A percentile compares a stretch with the other conserved stretches of the same genome.
Conservation (phyloP, 164 flowering plant genomes). For the Piper longum region DNA sequence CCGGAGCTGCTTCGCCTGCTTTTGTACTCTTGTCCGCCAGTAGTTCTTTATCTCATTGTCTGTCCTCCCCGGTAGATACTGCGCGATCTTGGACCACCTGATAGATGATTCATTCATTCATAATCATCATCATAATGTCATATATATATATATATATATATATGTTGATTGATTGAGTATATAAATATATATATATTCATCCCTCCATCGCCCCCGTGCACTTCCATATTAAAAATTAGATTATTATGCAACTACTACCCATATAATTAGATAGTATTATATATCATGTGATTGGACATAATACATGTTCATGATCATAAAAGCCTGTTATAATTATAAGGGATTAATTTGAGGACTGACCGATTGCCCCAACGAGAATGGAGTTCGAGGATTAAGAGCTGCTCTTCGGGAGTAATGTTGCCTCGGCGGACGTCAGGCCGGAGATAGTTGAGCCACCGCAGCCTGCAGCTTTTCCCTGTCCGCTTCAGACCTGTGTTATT, state of each 20-base stretch:
- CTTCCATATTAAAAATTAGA: too few relatives aligned
- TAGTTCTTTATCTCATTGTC: conserved; percentile 12
- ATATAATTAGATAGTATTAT: too few relatives aligned
- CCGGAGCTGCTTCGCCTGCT: conserved; percentile 10
- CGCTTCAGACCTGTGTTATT: conserved; percentile 45
- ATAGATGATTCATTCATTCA: background rate
- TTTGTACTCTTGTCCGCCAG: conserved; percentile 10
- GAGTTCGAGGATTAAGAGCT: conserved; percentile 63
- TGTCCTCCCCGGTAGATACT: conserved; percentile 4
- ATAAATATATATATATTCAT: too few relatives aligned
- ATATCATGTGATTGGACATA: background rate
- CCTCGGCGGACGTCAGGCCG: conserved; percentile 75
- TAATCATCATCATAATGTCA: background rate
- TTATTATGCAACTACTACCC: background rate
- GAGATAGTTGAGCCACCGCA: conserved; percentile 78
- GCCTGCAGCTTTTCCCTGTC: conserved; percentile 61
- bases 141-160: too few relatives aligned
- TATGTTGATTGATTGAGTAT: too few relatives aligned
- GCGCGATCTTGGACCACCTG: conserved; percentile 10
- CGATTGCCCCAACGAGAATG: conserved; percentile 63
- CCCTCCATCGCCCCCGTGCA: background rate
- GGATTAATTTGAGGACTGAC: conserved; percentile 11
- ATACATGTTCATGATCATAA: background rate
- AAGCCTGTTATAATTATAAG: too few relatives aligned
- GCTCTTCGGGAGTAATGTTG: conserved; percentile 62